A percentile compares a stretch with the other conserved stretches of the same genome.
Evolutionary conservation across 164 flowering plant species (phyloP).

Genomic region (Dillenia turbinata): DNA sequence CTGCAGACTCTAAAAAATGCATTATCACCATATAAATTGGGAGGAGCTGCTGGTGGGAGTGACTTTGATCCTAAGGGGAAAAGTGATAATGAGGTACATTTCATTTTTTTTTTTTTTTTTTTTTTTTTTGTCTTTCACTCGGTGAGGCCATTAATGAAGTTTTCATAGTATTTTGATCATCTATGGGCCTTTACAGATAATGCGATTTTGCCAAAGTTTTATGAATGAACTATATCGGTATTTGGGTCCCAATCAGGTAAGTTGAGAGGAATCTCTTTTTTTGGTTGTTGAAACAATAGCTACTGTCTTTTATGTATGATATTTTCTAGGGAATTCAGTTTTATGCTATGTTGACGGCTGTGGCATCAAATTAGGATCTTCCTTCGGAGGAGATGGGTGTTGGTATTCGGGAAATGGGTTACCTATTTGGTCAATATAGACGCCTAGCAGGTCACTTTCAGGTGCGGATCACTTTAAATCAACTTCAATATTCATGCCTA

Average conservation of each 20-base stretch:
- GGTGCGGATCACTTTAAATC: constrained; percentile 27
- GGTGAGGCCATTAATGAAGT: not conserved
- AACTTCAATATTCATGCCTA: no score
- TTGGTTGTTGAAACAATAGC: not conserved
- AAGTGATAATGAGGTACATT: constrained; percentile 86
- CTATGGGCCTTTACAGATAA: constrained; percentile 46
- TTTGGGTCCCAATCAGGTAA: constrained; percentile 89
- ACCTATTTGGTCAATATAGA: constrained; percentile 92
- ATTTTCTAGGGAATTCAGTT: not conserved
- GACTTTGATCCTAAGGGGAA: constrained; percentile 99
- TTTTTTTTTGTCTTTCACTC: constrained; percentile 1
- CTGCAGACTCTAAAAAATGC: constrained; percentile 91
- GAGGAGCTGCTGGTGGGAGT: constrained; percentile 98
- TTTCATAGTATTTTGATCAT: not conserved
- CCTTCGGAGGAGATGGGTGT: constrained; percentile 99
- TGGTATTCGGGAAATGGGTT: constrained; percentile 97
- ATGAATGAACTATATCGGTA: constrained; percentile 91
- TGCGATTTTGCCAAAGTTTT: constrained; percentile 98
- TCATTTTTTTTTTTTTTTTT: not conserved
- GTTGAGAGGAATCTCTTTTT: constrained; percentile 2
- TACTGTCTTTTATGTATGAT: no score
- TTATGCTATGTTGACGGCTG: not conserved
- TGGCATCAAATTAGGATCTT: constrained; percentile 57
- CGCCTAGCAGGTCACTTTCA: constrained; percentile 91
- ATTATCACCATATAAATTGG: constrained; percentile 89